A percentile compares a stretch with the other conserved stretches of the same genome.
Evolutionary conservation across 192 early-diverging fungal genomes (phyloP).

Genomic region (Allomyces javanicus): DNA sequence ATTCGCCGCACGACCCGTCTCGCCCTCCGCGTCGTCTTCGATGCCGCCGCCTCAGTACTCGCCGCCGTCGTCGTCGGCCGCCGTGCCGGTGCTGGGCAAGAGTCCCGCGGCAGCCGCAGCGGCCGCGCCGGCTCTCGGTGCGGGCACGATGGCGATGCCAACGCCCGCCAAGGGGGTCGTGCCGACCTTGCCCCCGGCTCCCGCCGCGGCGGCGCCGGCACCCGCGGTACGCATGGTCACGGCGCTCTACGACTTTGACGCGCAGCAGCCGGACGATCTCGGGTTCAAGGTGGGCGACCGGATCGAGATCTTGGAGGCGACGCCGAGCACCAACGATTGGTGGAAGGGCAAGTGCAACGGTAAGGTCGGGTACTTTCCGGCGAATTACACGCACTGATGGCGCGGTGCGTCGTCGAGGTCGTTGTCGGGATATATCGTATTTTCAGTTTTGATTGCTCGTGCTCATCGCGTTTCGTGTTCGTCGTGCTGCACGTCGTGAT

Average conservation of each 20-base stretch:
- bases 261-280: constrained; percentile 50
- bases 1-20: no score
- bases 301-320: constrained; percentile 46
- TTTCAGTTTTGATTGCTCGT: no score
- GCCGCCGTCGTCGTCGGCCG: no score
- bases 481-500: no score
- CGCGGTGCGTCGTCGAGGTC: no score
- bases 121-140: no score
- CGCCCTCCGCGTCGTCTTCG: no score
- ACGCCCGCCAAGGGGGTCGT: background rate
- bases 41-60: no score
- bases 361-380: constrained; percentile 4
- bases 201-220: background rate
- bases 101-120: no score
- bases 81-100: no score
- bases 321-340: constrained; percentile 45
- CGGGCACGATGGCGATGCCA: background rate
- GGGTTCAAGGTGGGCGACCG: constrained; percentile 45
- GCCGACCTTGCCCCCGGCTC: background rate
- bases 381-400: constrained; percentile 1
- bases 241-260: constrained; percentile 61
- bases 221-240: background rate
- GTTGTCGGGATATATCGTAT: no score
- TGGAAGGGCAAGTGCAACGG: constrained; percentile 42
- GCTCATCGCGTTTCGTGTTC: no score